A percentile compares a stretch with the other conserved stretches of the same genome.
phyloP scores from a whole-genome alignment of 306 rosid genomes.

The Begonia peltatifolia region DNA sequence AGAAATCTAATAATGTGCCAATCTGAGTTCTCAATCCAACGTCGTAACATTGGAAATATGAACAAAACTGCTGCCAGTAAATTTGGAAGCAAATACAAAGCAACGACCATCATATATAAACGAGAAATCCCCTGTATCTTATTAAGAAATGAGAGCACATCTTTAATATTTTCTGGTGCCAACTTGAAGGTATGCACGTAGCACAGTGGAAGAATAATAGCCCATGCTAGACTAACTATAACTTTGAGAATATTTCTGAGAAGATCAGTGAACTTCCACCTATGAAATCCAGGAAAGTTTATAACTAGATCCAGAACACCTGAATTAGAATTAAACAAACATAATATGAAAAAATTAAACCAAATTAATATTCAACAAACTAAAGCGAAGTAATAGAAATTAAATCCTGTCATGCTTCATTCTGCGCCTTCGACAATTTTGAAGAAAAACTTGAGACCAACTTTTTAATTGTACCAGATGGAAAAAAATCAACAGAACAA shows the following conservation, averaged over 20 bases:
- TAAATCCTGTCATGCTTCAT: too few species aligned
- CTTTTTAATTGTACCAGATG: not conserved
- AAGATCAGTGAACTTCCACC: slow-evolving; percentile 68
- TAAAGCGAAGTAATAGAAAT: too few species aligned
- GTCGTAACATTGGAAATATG: slow-evolving; percentile 86
- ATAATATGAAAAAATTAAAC: slow-evolving; percentile 1
- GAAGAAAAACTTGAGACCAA: too few species aligned
- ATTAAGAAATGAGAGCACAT: slow-evolving; percentile 36
- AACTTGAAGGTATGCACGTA: slow-evolving; percentile 39
- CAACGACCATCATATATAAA: slow-evolving; percentile 59
- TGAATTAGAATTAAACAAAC: slow-evolving; percentile 21
- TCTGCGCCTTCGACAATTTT: too few species aligned
- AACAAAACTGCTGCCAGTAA: slow-evolving; percentile 51
- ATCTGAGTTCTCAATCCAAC: slow-evolving; percentile 96
- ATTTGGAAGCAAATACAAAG: slow-evolving; percentile 72
- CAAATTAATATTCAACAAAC: not conserved
- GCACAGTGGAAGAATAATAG: slow-evolving; percentile 52
- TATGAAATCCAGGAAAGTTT: slow-evolving; percentile 81
- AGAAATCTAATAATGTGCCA: slow-evolving; percentile 84
- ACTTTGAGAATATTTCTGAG: slow-evolving; percentile 72
- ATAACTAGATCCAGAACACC: slow-evolving; percentile 67
- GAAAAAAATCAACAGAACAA: too few species aligned
- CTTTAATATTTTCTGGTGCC: slow-evolving; percentile 20
- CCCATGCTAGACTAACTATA: slow-evolving; percentile 72
- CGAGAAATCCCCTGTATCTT: slow-evolving; percentile 47